Percentiles rank a stretch among this genome's conserved stretches.
Conservation (phyloP, 164 flowering plant species). For the Brasenia schreberi region DNA sequence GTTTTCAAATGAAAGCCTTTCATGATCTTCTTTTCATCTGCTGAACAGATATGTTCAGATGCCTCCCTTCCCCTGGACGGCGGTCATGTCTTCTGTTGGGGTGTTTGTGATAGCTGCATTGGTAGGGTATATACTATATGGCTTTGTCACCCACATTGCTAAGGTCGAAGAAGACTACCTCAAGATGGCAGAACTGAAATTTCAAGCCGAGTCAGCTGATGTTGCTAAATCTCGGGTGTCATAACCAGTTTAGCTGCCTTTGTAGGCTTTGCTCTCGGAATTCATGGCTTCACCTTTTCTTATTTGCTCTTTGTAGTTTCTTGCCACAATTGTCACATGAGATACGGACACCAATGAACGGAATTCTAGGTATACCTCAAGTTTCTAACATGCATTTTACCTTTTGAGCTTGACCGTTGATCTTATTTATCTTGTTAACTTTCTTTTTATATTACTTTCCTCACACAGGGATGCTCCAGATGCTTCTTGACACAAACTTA, state of each 20-base stretch:
- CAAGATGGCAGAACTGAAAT: conserved; percentile 70
- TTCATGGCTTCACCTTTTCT: conserved; percentile 1
- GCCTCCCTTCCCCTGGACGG: conserved; percentile 62
- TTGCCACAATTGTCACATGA: conserved; percentile 97
- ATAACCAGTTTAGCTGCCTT: conserved; percentile 1
- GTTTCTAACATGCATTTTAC: background rate
- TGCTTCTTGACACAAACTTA: conserved; percentile 75
- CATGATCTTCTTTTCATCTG: background rate
- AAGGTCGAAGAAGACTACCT: conserved; percentile 79
- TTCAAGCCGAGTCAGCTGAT: conserved; percentile 90
- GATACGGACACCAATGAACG: conserved; percentile 96
- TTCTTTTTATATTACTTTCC: conserved; percentile 1
- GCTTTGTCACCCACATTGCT: conserved; percentile 56
- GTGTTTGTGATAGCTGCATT: conserved; percentile 54
- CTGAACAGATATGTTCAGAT: conserved; percentile 50
- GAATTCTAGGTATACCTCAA: conserved; percentile 9
- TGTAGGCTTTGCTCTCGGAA: background rate
- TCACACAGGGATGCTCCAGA: conserved; percentile 64
- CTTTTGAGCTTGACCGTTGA: background rate
- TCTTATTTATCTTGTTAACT: background rate
- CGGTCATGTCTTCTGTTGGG: conserved; percentile 39
- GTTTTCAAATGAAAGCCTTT: background rate
- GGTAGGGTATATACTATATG: conserved; percentile 57
- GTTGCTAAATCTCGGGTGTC: conserved; percentile 90
- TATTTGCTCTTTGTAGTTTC: conserved; percentile 44